Percentiles rank a stretch among this genome's conserved stretches.
Conservation (phyloP, 2,329 filamentous ascomycete species). For the Thelonectria discophora region DNA sequence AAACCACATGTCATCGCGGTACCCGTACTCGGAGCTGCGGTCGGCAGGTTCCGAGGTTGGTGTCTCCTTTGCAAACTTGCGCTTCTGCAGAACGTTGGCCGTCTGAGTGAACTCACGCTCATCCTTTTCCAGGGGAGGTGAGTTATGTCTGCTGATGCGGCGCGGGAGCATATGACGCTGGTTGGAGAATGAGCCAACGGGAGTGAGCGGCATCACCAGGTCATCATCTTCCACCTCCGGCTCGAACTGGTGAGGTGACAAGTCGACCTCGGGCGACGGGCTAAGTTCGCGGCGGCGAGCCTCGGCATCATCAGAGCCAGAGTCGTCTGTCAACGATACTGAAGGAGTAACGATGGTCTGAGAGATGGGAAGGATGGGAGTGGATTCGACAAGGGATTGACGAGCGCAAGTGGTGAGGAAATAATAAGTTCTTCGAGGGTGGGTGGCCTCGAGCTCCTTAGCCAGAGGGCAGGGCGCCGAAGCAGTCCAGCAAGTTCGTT, state of each 20-base stretch:
- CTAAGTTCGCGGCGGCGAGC: constrained; percentile 77
- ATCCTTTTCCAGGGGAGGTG: constrained; percentile 90
- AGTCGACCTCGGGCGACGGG: constrained; percentile 90
- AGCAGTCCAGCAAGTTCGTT: constrained; percentile 83
- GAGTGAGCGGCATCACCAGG: constrained; percentile 65
- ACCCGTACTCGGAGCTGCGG: constrained; percentile 47
- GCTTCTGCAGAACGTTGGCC: constrained; percentile 80
- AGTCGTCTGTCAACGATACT: constrained; percentile 67
- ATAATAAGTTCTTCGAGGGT: constrained; percentile 95
- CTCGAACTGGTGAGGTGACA: constrained; percentile 88
- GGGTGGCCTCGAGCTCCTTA: constrained; percentile 91
- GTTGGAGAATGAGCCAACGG: constrained; percentile 68
- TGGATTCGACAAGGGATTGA: constrained; percentile 74
- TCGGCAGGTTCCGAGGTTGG: constrained; percentile 44
- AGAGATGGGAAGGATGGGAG: constrained; percentile 42
- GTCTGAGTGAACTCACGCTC: constrained; percentile 98
- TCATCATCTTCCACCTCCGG: constrained; percentile 75
- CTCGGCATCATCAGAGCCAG: constrained; percentile 74
- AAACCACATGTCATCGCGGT: constrained; percentile 63
- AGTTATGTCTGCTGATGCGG: constrained; percentile 70
- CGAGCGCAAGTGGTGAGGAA: constrained; percentile 90
- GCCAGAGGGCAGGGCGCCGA: constrained; percentile 84
- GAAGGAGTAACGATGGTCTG: constrained; percentile 81
- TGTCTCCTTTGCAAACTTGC: constrained; percentile 62
- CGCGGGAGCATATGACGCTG: constrained; percentile 50